These are phyloP conservation scores for Alternaria sp. DNA, from an alignment of 2,329 filamentous ascomycete species.

Conservation along the genomic window DNA sequence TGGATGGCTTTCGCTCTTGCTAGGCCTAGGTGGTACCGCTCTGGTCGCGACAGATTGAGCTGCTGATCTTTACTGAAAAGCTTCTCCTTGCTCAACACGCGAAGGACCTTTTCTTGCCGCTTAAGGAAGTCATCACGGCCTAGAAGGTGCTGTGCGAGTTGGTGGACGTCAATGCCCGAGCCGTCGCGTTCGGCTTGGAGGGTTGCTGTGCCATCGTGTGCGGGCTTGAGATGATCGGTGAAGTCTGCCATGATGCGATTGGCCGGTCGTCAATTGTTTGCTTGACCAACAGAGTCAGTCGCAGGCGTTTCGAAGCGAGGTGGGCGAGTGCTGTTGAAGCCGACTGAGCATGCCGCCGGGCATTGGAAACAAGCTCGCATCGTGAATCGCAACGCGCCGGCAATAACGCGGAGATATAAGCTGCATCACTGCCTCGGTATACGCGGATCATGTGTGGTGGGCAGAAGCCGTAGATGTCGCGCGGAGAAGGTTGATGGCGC, in stretches of 20 bases:
- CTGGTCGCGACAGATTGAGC: slow-evolving; percentile 58
- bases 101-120: slow-evolving; percentile 55
- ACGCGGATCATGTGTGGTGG: background rate
- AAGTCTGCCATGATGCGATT: slow-evolving; percentile 55
- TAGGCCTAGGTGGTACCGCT: slow-evolving; percentile 60
- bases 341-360: background rate
- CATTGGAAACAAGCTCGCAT: slow-evolving; percentile 8
- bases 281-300: background rate
- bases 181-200: slow-evolving; percentile 54
- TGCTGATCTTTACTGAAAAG: slow-evolving; percentile 59
- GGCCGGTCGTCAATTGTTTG: background rate
- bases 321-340: background rate
- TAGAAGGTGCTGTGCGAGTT: slow-evolving; percentile 56
- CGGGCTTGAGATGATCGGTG: slow-evolving; percentile 57
- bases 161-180: slow-evolving; percentile 53
- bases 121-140: slow-evolving; percentile 56
- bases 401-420: slow-evolving; percentile 15
- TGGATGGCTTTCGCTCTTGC: slow-evolving; percentile 59
- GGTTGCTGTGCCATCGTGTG: slow-evolving; percentile 54
- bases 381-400: background rate
- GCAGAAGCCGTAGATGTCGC: background rate
- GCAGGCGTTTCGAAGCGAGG: slow-evolving; percentile 8
- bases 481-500: slow-evolving; percentile 8
- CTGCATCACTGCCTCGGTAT: slow-evolving; percentile 20
- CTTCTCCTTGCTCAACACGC: slow-evolving; percentile 54